These are phyloP conservation scores for Neostapfia colusana DNA, from an alignment of 176 grass and related monocot species.

Conservation along the genomic window DNA sequence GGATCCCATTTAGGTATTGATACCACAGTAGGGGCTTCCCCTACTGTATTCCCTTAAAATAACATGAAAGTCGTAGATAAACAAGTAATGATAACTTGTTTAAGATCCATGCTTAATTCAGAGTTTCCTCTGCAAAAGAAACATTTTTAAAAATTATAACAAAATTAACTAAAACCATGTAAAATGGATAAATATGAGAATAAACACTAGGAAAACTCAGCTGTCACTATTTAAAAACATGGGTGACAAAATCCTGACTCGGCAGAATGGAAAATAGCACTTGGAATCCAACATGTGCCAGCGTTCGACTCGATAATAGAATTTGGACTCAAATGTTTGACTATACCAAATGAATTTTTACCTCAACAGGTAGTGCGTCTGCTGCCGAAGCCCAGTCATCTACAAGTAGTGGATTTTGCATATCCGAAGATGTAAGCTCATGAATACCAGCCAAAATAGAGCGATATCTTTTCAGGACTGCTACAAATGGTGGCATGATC, in stretches of 20 bases:
- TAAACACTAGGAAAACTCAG: slow-evolving; percentile 8
- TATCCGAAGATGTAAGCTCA: slow-evolving; percentile 95
- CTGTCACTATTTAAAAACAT: slow-evolving; percentile 1
- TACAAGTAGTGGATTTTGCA: slow-evolving; percentile 80
- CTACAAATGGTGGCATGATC: slow-evolving; percentile 92
- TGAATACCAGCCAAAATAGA: slow-evolving; percentile 93
- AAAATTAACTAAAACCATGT: not conserved
- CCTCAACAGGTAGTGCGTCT: slow-evolving; percentile 78
- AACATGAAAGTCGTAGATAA: not conserved
- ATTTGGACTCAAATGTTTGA: not conserved
- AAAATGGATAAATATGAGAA: slow-evolving; percentile 12
- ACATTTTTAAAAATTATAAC: slow-evolving; percentile 12
- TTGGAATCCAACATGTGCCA: slow-evolving; percentile 47
- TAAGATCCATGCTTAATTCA: slow-evolving; percentile 20
- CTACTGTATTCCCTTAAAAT: not conserved
- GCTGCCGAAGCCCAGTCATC: slow-evolving; percentile 92
- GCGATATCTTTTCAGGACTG: slow-evolving; percentile 84
- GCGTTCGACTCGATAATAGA: not conserved
- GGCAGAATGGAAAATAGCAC: not conserved
- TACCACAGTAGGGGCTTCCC: not conserved
- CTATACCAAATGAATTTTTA: slow-evolving; percentile 8
- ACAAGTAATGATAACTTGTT: slow-evolving; percentile 23
- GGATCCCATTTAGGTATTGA: too few relatives aligned
- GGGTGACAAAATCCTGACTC: not conserved
- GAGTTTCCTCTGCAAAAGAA: slow-evolving; percentile 27